Base-by-base conservation (phyloP, 345 rosid species). In the Euclidium syriacum region DNA sequence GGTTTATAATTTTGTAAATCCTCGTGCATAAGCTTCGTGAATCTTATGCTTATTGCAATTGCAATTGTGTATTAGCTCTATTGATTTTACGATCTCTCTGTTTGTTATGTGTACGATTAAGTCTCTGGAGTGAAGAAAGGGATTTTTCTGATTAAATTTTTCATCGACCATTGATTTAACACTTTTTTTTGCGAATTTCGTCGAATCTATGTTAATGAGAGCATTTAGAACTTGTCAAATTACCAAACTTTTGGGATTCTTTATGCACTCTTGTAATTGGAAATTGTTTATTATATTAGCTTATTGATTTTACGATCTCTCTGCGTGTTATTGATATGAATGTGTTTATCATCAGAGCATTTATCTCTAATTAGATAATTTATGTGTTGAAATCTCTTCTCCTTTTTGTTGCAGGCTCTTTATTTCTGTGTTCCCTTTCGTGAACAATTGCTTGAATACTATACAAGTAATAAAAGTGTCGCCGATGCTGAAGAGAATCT, bases 341-440 rank as follows among this genome's bases (percentile, higher is more conserved):
- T 34, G 62, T n/a, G n/a, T n/a, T n/a, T n/a, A n/a, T n/a, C n/a
- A n/a, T n/a, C n/a, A n/a, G n/a, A n/a, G n/a, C n/a, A n/a, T n/a
- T n/a, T n/a, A n/a, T n/a, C n/a, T n/a, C n/a, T n/a, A n/a, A n/a
- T n/a, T n/a, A n/a, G n/a, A n/a, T n/a, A n/a, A n/a, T n/a, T n/a
- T 1, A 8, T 25, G 11, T 42, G 40, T 4, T 44, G 50, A 43
- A n/a, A 3, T 26, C 56, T 7, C 57, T 26, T 27, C 23, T 7
- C n/a, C 11, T 54, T 67, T 27, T 44, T 25, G 23, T n/a, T 75
- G 77, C 83, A 94, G 99, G 99, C 99, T 24, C 96, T 94, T 70
- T 94, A 94, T 56, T 94, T 94, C 70, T 94, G 99, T 52, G 97
- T 86, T 56, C 96, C 97, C 18, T 94, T 94, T 78, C 99, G 99